Conservation (phyloP, 352 stramenopile genomes). For the Thalassiosira mediterranea region DNA sequence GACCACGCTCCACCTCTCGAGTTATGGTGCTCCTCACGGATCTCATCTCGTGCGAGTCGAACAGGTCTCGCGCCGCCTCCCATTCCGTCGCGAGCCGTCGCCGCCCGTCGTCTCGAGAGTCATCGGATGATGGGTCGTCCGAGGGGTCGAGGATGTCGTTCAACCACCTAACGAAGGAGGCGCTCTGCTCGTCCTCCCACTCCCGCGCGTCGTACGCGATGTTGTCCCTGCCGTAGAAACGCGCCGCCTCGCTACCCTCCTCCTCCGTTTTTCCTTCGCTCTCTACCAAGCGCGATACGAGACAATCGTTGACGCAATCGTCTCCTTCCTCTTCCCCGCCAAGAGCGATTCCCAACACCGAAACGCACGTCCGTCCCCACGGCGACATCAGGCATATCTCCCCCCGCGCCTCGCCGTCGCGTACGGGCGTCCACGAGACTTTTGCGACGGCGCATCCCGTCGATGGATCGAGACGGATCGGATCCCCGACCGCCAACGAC, state of each 20-base stretch:
- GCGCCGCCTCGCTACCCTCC: background rate
- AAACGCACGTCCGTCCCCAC: conserved; percentile 18
- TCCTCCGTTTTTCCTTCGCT: background rate
- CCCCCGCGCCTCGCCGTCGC: conserved; percentile 31
- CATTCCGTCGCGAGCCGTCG: conserved; percentile 22
- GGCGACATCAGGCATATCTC: conserved; percentile 29
- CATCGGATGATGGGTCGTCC: background rate
- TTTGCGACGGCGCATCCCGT: too few species aligned
- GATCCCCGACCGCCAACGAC: too few species aligned
- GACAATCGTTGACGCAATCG: background rate
- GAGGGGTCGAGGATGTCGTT: conserved; percentile 70
- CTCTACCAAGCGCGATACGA: too few species aligned
- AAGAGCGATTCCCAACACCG: conserved; percentile 19
- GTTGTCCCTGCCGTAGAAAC: conserved; percentile 5
- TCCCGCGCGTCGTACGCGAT: conserved; percentile 36
- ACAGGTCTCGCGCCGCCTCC: conserved; percentile 28
- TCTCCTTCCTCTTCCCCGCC: background rate
- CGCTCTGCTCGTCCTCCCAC: conserved; percentile 72
- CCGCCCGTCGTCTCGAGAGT: conserved; percentile 6
- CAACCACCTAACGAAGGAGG: conserved; percentile 68
- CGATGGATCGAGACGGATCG: too few species aligned
- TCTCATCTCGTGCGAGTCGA: conserved; percentile 36
- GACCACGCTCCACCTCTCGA: conserved; percentile 42
- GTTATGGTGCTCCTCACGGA: conserved; percentile 28
- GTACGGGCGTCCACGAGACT: conserved; percentile 30